Conservation (phyloP, 192 early-diverging fungal species). For the Coemansia sp. region DNA sequence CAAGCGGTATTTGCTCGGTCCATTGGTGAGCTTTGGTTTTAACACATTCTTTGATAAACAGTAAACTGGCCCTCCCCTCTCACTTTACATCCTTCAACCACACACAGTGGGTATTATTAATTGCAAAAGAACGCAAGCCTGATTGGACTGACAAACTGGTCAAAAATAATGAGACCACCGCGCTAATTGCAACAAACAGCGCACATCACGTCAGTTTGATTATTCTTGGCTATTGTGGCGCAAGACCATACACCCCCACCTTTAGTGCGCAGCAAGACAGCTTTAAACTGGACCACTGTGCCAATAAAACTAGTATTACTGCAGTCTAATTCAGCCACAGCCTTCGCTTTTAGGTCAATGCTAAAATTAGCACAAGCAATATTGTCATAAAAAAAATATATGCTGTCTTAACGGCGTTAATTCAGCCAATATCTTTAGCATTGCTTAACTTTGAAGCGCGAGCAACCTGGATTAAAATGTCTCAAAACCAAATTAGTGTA, state of each 20-base stretch:
- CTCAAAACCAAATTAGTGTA: neutral
- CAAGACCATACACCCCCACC: neutral
- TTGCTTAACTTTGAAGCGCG: neutral
- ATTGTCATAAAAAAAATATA: neutral
- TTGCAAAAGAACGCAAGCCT: neutral
- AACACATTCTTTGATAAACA: neutral
- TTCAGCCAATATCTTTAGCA: neutral
- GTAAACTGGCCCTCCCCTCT: neutral
- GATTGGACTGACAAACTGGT: neutral
- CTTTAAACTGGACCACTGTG: neutral
- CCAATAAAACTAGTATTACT: neutral
- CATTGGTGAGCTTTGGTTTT: neutral
- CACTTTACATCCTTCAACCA: neutral
- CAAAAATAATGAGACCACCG: neutral
- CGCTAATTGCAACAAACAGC: neutral
- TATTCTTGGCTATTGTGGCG: neutral
- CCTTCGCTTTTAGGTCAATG: neutral
- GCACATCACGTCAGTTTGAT: neutral
- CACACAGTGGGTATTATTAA: neutral
- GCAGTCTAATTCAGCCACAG: neutral
- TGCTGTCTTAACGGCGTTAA: neutral
- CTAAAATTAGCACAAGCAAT: neutral
- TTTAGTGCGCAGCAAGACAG: neutral
- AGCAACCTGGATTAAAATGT: neutral
- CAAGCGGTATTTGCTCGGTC: neutral